Base-by-base conservation (phyloP, 140 eudicot genomes). In the Ambrosia hybrid region DNA sequence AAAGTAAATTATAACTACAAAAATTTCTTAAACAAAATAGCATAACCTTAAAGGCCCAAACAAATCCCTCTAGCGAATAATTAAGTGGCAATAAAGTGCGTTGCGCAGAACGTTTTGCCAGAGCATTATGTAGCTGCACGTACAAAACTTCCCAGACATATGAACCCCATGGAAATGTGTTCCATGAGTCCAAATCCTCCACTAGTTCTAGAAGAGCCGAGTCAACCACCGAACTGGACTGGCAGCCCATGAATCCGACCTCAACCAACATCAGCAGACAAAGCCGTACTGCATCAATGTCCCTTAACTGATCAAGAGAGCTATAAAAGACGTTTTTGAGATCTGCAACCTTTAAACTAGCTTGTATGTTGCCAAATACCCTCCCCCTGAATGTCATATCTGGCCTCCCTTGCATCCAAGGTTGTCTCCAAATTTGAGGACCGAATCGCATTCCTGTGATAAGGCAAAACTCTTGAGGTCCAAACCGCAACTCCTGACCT, bases 91-190 rank as follows among this genome's bases (percentile, higher is more conserved):
- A 9, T 30, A 13, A 59, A 59, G 65, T 3, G 16, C 33, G 15
- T 59, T 15, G 65, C 10, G 65, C 43, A 4, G 45, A 30, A 59
- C 16, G 12, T 57, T 17, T 59, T 59, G 2, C 43, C 43, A 59
- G 9, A 14, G 41, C 41, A 59, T 59, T 33, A 55, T 59, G 65
- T 59, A 59, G 65, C 9, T 33, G 65, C 43, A 9, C 43, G 37
- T 59, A 59, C 17, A 33, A 8, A 33, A 33, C 65, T 16, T 59
- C 30, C 65, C 65, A 59, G 10, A 11, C 15, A 13, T 59, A 33
- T 59, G 65, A 59, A 30, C 65, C 65, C 65, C 65, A 59, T 59
- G 65, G 45, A 59, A 30, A 59, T 59, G 41, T 10, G 45, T 59
- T 59, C 65, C 65, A 59, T 59, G 65, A 59, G 41, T 59, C 65